A percentile compares a stretch with the other conserved stretches of the same genome.
These are phyloP conservation scores for Ilex paraguariensis DNA, from an alignment of 305 asterid species.

Conservation along the genomic window DNA sequence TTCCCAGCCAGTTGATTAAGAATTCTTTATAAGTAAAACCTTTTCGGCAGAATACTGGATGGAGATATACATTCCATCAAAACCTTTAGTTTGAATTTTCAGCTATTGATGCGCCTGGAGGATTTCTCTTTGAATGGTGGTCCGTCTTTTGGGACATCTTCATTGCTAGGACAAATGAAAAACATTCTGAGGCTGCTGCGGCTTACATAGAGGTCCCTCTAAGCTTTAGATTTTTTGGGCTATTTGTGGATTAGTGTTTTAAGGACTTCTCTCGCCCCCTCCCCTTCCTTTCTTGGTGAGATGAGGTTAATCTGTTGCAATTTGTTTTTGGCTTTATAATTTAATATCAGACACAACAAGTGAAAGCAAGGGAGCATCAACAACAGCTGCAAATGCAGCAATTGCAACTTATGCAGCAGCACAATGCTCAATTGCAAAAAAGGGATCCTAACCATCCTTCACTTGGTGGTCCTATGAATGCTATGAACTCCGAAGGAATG, in stretches of 20 bases:
- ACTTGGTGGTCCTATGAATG: conserved; percentile 72
- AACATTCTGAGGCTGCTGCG: conserved; percentile 98
- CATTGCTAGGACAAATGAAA: conserved; percentile 95
- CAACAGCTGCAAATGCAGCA: conserved; percentile 92
- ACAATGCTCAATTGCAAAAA: conserved; percentile 82
- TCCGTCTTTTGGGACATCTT: conserved; percentile 99
- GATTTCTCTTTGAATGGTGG: conserved; percentile 99
- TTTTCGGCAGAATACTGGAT: neutral
- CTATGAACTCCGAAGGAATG: conserved; percentile 73
- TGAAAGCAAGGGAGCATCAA: conserved; percentile 93
- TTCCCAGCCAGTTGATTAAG: neutral
- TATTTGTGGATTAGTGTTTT: conserved; percentile 4
- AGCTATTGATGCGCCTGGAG: conserved; percentile 99
- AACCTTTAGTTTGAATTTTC: conserved; percentile 10
- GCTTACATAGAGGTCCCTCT: conserved; percentile 87
- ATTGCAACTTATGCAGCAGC: conserved; percentile 92
- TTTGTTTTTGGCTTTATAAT: neutral
- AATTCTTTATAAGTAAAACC: neutral
- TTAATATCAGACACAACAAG: conserved; percentile 65
- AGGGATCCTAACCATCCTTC: conserved; percentile 95
- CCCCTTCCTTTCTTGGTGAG: neutral
- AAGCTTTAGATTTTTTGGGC: conserved; percentile 15
- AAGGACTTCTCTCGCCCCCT: no score
- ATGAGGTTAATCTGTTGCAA: neutral
- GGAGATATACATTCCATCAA: neutral